These are phyloP conservation scores for Beta macrorhiza DNA, from an alignment of 179 eudicot species.

Conservation along the genomic window DNA sequence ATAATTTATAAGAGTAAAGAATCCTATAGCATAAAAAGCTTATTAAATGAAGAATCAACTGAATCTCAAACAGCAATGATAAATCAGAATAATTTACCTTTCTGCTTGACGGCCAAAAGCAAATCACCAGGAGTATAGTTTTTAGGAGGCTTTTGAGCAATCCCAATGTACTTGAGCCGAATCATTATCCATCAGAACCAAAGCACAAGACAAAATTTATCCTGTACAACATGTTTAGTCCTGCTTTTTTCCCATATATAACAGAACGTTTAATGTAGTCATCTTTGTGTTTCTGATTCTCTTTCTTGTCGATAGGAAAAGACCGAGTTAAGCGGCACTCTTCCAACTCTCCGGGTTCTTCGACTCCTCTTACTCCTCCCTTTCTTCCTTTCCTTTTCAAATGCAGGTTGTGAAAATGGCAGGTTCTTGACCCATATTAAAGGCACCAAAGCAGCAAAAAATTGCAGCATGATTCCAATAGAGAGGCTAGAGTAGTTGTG, in stretches of 20 bases:
- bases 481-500: slow-evolving; percentile 63
- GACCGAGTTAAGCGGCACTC: slow-evolving; percentile 42
- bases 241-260: background rate
- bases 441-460: slow-evolving; percentile 68
- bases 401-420: slow-evolving; percentile 35
- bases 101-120: slow-evolving; percentile 1
- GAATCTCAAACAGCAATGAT: background rate
- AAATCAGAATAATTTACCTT: background rate
- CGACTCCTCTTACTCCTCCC: slow-evolving; percentile 52
- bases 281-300: slow-evolving; percentile 46
- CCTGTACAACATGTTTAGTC: background rate
- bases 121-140: background rate
- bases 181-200: background rate
- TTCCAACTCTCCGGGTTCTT: slow-evolving; percentile 53
- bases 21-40: background rate
- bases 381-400: slow-evolving; percentile 45
- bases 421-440: slow-evolving; percentile 56
- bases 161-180: background rate
- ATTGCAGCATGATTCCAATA: slow-evolving; percentile 66
- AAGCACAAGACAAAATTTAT: background rate
- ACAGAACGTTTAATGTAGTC: background rate
- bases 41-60: background rate
- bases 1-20: background rate
- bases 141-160: background rate
- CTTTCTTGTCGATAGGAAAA: slow-evolving; percentile 48